phyloP scores from a whole-genome alignment of 345 rosid genomes.

The Euclidium syriacum region DNA sequence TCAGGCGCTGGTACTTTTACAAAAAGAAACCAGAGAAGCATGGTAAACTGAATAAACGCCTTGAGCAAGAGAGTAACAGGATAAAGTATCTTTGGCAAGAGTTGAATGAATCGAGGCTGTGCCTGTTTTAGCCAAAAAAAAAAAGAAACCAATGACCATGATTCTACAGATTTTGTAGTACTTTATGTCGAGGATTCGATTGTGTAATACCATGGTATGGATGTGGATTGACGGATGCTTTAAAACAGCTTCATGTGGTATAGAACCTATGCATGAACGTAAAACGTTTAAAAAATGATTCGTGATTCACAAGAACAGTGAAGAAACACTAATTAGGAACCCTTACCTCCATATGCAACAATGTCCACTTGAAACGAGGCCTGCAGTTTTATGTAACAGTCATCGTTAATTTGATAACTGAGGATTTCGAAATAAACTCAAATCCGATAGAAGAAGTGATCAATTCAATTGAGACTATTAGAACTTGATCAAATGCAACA shows the following conservation, averaged over 20 bases:
- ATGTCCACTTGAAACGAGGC: slow-evolving; percentile 76
- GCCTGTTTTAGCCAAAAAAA: slow-evolving; percentile 35
- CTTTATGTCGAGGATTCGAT: neutral
- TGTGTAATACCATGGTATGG: slow-evolving; percentile 61
- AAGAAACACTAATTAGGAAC: neutral
- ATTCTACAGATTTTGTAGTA: neutral
- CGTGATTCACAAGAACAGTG: neutral
- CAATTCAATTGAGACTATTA: neutral
- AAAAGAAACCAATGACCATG: neutral
- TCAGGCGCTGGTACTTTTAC: slow-evolving; percentile 70
- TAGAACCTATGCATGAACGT: slow-evolving; percentile 52
- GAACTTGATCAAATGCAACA: neutral
- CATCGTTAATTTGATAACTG: neutral
- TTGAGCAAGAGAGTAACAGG: slow-evolving; percentile 69
- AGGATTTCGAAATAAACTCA: neutral
- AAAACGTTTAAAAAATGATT: neutral
- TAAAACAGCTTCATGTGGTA: slow-evolving; percentile 64
- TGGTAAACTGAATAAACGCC: slow-evolving; percentile 71
- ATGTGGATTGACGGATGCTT: slow-evolving; percentile 70
- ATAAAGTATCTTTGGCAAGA: slow-evolving; percentile 54
- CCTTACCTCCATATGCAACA: slow-evolving; percentile 88
- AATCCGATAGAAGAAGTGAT: neutral
- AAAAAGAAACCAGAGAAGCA: slow-evolving; percentile 85
- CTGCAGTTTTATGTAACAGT: slow-evolving; percentile 40
- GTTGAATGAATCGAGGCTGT: slow-evolving; percentile 44